Base-by-base conservation (phyloP, 2,329 filamentous ascomycete genomes). In the Amylocarpus encephaloides region DNA sequence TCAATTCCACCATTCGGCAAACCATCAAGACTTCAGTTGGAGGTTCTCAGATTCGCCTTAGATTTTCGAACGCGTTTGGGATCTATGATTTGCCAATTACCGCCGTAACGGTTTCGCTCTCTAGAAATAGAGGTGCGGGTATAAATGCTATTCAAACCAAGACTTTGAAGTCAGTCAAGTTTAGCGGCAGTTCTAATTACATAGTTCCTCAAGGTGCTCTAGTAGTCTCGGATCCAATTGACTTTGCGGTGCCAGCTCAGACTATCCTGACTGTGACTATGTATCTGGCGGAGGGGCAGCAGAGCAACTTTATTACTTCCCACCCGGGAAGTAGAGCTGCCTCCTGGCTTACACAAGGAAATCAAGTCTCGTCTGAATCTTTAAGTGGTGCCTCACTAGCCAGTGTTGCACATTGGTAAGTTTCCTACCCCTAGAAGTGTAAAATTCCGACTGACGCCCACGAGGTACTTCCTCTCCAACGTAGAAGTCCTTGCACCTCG, bases 1-100 rank as follows among this genome's bases (percentile, higher is more conserved):
- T 69, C 41, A 77, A 85, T 59, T 75, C 79, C 1, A 85, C 83
- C 0, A 73, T 86, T 54, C 80, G 83, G 2, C 83, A 86, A 64
- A 86, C 82, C 0, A 63, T 85, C 12, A 77, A 80, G 55, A 69
- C 82, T 57, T 79, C 80, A 6, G 71, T 82, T 4, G 74, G 72
- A 1, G 74, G 77, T 2, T 67, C 73, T 2, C 72, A 78, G 18
- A 73, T 86, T 53, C 78, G 83, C 9, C 66, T 86, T 33, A 77
- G 79, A 41, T 71, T 86, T 45, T 83, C 80, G 39, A 86, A 87
- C 61, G 77, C 75, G 0, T 86, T 86, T 56, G 82, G 83, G 2
- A 64, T 71, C 1, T 79, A 73, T 33, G 74, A 80, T 54, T 69
- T 86, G 2, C 74, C 77, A 40, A 77, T 86, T 56, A 80, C 77